phyloP scores from a whole-genome alignment of 805 yeast genomes.

The Candida nanaspora region DNA sequence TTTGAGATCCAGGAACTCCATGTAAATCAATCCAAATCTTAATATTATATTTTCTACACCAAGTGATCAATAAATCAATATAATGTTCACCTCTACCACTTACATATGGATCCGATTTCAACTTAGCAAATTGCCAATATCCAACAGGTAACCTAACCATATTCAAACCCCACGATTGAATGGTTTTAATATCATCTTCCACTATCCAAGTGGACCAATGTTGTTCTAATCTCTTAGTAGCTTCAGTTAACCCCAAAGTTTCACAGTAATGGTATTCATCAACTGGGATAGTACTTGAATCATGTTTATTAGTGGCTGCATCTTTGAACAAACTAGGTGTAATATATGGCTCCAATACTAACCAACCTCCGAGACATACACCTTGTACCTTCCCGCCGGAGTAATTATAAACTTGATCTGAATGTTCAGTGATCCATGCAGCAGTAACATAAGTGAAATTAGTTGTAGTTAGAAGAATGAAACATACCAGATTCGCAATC shows the following conservation, averaged over 20 bases:
- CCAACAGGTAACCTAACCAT: slow-evolving; percentile 89
- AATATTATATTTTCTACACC: slow-evolving; percentile 58
- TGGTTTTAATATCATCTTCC: slow-evolving; percentile 60
- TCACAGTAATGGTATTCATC: slow-evolving; percentile 75
- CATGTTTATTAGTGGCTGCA: slow-evolving; percentile 23
- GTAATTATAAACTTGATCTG: slow-evolving; percentile 13
- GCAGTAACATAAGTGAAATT: too few species aligned
- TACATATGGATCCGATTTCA: slow-evolving; percentile 75
- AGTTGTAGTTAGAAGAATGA: too few species aligned
- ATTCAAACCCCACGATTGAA: slow-evolving; percentile 62
- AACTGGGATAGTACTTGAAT: slow-evolving; percentile 49
- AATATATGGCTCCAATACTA: slow-evolving; percentile 80
- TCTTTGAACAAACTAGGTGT: slow-evolving; percentile 68
- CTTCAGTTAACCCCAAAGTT: slow-evolving; percentile 53
- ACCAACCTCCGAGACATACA: slow-evolving; percentile 87
- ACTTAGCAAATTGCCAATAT: slow-evolving; percentile 78
- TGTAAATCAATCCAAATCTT: slow-evolving; percentile 90
- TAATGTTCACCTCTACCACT: slow-evolving; percentile 63
- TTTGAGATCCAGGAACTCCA: slow-evolving; percentile 96
- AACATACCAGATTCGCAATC: too few species aligned
- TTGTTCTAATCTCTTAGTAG: slow-evolving; percentile 39
- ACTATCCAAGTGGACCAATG: slow-evolving; percentile 82
- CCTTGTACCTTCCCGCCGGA: slow-evolving; percentile 27
- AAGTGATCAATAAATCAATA: slow-evolving; percentile 67
- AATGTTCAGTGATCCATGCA: not conserved